Percentiles rank a stretch among this genome's conserved stretches.
Conservation (phyloP, 768 basidiomycete genomes). For the Rhodotorula sphaerocarpa region DNA sequence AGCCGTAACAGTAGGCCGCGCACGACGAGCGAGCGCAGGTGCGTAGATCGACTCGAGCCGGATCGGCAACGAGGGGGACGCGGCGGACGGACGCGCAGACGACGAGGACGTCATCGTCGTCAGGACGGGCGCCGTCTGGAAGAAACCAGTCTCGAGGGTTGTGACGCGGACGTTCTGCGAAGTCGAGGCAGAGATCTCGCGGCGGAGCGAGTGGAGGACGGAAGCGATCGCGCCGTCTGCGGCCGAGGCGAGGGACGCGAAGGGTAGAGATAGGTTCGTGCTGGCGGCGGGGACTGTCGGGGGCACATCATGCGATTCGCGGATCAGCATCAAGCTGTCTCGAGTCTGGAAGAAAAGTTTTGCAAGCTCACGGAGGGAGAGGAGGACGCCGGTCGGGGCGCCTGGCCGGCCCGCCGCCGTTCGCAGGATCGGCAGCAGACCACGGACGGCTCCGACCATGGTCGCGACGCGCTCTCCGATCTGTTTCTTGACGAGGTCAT, state of each 20-base stretch:
- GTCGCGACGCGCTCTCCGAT: conserved; percentile 24
- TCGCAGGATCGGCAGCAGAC: conserved; percentile 34
- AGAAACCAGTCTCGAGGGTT: conserved; percentile 25
- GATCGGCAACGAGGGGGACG: conserved; percentile 16
- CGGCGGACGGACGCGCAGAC: background rate
- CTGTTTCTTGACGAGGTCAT: conserved; percentile 1
- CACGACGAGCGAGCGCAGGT: conserved; percentile 9
- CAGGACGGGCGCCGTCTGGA: background rate
- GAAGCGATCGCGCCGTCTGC: conserved; percentile 13
- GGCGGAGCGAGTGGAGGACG: conserved; percentile 32
- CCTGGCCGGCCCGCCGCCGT: conserved; percentile 6
- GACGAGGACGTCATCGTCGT: background rate
- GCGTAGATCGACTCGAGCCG: conserved; percentile 26
- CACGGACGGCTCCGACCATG: conserved; percentile 18
- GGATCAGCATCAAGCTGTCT: too few species aligned
- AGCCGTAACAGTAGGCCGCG: background rate
- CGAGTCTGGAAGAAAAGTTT: background rate
- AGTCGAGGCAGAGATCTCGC: conserved; percentile 21
- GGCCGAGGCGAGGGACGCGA: conserved; percentile 27
- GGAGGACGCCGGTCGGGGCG: conserved; percentile 8
- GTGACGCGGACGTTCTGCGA: conserved; percentile 2
- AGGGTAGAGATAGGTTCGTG: conserved; percentile 24
- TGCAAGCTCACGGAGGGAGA: conserved; percentile 16
- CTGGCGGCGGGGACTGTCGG: conserved; percentile 17
- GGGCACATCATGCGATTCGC: too few species aligned